phyloP scores from a whole-genome alignment of 805 yeast genomes.

The Komagataella pastoris region DNA sequence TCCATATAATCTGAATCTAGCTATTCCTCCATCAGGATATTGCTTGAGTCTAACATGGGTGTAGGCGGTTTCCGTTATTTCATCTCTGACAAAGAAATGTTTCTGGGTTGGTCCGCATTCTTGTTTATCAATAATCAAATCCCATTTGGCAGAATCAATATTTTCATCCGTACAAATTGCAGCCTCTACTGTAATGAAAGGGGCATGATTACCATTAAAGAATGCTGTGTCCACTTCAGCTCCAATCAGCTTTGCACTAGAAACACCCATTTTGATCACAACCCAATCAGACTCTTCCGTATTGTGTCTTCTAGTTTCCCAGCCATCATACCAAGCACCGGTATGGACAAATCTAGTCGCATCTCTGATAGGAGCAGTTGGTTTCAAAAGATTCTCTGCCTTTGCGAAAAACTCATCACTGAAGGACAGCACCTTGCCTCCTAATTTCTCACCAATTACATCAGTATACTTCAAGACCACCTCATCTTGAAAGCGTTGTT shows the following conservation, averaged over 20 bases:
- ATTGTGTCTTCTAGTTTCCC: slow-evolving; percentile 97
- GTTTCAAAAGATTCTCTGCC: slow-evolving; percentile 76
- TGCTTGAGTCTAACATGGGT: slow-evolving; percentile 76
- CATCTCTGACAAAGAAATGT: slow-evolving; percentile 62
- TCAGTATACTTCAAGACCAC: slow-evolving; percentile 46
- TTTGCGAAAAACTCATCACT: slow-evolving; percentile 96
- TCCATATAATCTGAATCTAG: slow-evolving; percentile 86
- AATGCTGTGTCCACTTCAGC: slow-evolving; percentile 89
- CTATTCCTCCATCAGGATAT: slow-evolving; percentile 98
- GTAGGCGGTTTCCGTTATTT: slow-evolving; percentile 45
- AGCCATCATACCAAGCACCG: slow-evolving; percentile 98
- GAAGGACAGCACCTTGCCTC: slow-evolving; percentile 55
- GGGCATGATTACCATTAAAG: slow-evolving; percentile 94
- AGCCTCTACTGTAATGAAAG: slow-evolving; percentile 77
- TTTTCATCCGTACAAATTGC: slow-evolving; percentile 20
- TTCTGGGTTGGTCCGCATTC: slow-evolving; percentile 87
- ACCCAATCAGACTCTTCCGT: slow-evolving; percentile 81
- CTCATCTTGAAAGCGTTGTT: slow-evolving; percentile 28
- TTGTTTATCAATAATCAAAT: slow-evolving; percentile 44
- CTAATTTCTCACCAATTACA: slow-evolving; percentile 74
- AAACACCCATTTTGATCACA: slow-evolving; percentile 68
- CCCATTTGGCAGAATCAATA: slow-evolving; percentile 42
- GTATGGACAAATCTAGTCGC: slow-evolving; percentile 66
- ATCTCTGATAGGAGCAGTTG: slow-evolving; percentile 70
- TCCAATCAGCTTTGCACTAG: slow-evolving; percentile 66